Percentiles rank a stretch among this genome's conserved stretches.
Conservation (phyloP, 176 grass and related monocot genomes). For the Paspalum vaginatum region DNA sequence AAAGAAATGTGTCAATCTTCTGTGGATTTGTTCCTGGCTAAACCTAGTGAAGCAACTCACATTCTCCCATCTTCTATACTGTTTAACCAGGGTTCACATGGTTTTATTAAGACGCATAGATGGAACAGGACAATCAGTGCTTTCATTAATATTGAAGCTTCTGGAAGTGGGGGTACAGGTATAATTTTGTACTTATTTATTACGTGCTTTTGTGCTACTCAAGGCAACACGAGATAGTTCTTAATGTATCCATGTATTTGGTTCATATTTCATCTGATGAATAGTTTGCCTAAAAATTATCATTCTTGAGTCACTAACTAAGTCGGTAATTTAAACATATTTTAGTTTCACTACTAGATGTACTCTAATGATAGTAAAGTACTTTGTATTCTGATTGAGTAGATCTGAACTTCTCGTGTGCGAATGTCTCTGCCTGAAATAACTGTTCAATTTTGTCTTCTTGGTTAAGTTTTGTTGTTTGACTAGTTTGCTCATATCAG, state of each 20-base stretch:
- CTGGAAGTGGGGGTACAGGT: constrained; percentile 92
- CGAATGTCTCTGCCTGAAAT: constrained; percentile 5
- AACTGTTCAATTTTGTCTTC: constrained; percentile 4
- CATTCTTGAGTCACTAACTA: constrained; percentile 19
- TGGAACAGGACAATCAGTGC: constrained; percentile 84
- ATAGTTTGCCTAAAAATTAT: not conserved
- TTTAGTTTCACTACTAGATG: constrained; percentile 19
- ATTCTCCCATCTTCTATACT: constrained; percentile 18
- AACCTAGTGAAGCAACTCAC: constrained; percentile 39
- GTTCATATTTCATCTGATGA: constrained; percentile 28
- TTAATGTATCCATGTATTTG: constrained; percentile 16
- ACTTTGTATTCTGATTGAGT: not conserved
- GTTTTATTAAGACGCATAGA: constrained; percentile 90
- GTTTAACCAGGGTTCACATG: constrained; percentile 84
- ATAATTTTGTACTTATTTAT: constrained; percentile 34
- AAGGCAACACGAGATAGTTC: not conserved
- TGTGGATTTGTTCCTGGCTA: constrained; percentile 3
- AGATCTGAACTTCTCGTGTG: constrained; percentile 9
- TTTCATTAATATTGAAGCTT: constrained; percentile 99
- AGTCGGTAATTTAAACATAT: constrained; percentile 5
- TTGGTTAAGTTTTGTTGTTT: constrained; percentile 27
- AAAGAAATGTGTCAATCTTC: not conserved
- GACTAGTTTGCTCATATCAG: constrained; percentile 28
- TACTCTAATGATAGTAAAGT: constrained; percentile 30
- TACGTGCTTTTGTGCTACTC: constrained; percentile 32